These are phyloP conservation scores for Schwanniomyces etchellsii DNA, from an alignment of 1,139 yeast species.

Conservation along the genomic window DNA sequence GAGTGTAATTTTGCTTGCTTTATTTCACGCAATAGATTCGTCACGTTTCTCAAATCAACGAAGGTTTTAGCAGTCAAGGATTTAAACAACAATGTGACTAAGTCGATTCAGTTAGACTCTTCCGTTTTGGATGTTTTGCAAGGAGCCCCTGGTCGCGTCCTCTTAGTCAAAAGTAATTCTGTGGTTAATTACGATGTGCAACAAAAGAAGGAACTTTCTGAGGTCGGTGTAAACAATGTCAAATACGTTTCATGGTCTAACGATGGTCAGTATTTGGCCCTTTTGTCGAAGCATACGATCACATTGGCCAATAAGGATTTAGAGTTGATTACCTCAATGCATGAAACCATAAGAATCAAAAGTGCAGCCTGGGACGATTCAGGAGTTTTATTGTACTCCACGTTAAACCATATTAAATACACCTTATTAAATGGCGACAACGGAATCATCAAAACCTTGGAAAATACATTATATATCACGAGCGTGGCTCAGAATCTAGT, in stretches of 20 bases:
- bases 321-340: conserved; percentile 78
- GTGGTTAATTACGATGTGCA: conserved; percentile 89
- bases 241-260: conserved; percentile 87
- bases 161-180: conserved; percentile 64
- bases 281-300: conserved; percentile 88
- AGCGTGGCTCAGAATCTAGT: conserved; percentile 68
- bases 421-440: conserved; percentile 88
- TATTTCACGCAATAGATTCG: conserved; percentile 92
- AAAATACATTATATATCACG: conserved; percentile 81
- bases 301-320: conserved; percentile 79
- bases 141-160: conserved; percentile 80
- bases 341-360: conserved; percentile 94
- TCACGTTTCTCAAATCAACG: conserved; percentile 61
- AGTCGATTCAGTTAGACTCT: conserved; percentile 70
- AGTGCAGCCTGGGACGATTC: conserved; percentile 98
- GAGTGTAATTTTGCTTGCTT: conserved; percentile 83
- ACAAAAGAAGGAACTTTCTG: conserved; percentile 76
- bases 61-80: conserved; percentile 78
- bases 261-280: conserved; percentile 84
- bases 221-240: conserved; percentile 68
- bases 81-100: conserved; percentile 74
- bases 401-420: conserved; percentile 93
- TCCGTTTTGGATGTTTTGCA: conserved; percentile 66
- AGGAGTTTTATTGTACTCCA: conserved; percentile 86
- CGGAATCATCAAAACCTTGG: conserved; percentile 90